Base-by-base conservation (phyloP, 768 basidiomycete species). In the Phaeotremella fagi region DNA sequence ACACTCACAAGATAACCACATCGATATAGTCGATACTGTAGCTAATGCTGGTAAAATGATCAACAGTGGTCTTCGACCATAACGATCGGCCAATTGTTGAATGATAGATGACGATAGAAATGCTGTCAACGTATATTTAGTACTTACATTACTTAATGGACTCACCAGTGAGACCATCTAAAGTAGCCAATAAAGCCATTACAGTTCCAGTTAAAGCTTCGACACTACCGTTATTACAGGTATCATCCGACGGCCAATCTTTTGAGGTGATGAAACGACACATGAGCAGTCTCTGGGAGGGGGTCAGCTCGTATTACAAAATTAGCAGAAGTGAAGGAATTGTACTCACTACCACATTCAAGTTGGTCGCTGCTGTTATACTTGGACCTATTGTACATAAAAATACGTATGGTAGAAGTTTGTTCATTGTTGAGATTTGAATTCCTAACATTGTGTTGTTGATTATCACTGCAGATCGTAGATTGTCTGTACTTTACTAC, bases 341-440 rank as follows among this genome's bases (percentile, higher is more conserved):
- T n/a, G n/a, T n/a, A n/a, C 68, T 56, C 43, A 70, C 68, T 18
- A 65, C 63, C 35, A 70, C 54, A 35, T 59, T 64, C 20, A 70
- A 56, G 7, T 59, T 53, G 18, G 65, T 64, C n/a, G 68, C 64
- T 15, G 68, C 68, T 3, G 65, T 63, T 15, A 70, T 63, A 27
- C 59, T 61, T 4, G 68, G 68, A 14, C 68, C 68, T 16, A 70
- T 58, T 24, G 68, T 70, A 49, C 63, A 61, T 0, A 67, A 48
- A 46, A 70, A 61, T 3, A 61, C 48, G 45, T 67, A 70, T 0
- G 68, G 68, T 11, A 70, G 44, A 0, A 70, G 50, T 12, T 61
- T 47, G 24, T 53, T 59, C 11, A 64, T 44, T 15, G 57, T 46
- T 24, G 50, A 58, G 6, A 33, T 33, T n/a, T n/a, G n/a, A n/a